A percentile compares a stretch with the other conserved stretches of the same genome.
These are phyloP conservation scores for Kazachstania africana DNA, from an alignment of 805 yeast genomes.

Conservation along the genomic window DNA sequence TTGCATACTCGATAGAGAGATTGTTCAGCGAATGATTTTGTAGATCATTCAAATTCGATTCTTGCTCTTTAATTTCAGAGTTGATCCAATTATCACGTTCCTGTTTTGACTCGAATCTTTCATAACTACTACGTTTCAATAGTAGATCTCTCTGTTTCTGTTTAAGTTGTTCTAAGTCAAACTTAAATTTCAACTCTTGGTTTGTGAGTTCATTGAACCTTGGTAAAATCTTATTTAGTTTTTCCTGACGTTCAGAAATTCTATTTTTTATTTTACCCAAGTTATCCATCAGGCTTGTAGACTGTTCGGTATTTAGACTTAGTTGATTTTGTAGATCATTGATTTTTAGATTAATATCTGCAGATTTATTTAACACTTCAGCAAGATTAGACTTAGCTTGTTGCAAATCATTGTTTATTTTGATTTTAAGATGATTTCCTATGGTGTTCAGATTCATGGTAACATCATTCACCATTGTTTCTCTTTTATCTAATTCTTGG, in stretches of 20 bases:
- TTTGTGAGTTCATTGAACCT: conserved; percentile 28
- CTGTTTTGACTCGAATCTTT: conserved; percentile 40
- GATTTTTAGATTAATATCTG: conserved; percentile 38
- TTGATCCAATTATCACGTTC: conserved; percentile 64
- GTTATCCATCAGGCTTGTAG: conserved; percentile 17
- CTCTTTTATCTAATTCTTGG: conserved; percentile 49
- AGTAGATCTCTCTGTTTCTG: conserved; percentile 48
- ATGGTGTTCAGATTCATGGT: conserved; percentile 35
- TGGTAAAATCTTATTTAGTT: conserved; percentile 32
- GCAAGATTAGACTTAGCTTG: conserved; percentile 40
- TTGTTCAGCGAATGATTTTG: conserved; percentile 2
- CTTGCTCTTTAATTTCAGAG: conserved; percentile 34
- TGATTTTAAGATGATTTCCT: conserved; percentile 38
- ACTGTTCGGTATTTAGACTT: conserved; percentile 23
- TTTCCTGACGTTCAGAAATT: conserved; percentile 29
- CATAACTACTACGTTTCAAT: conserved; percentile 59
- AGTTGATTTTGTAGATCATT: conserved; percentile 32
- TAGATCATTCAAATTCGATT: conserved; percentile 18
- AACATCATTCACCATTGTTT: conserved; percentile 35
- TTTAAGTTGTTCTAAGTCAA: conserved; percentile 30
- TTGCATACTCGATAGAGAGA: conserved; percentile 2
- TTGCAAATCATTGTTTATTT: conserved; percentile 40
- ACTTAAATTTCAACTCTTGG: conserved; percentile 32
- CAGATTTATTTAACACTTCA: conserved; percentile 37
- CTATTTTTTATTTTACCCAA: conserved; percentile 16